Conservation (phyloP, 495 filamentous ascomycete species). For the Pseudoneurospora amorphoporcata region DNA sequence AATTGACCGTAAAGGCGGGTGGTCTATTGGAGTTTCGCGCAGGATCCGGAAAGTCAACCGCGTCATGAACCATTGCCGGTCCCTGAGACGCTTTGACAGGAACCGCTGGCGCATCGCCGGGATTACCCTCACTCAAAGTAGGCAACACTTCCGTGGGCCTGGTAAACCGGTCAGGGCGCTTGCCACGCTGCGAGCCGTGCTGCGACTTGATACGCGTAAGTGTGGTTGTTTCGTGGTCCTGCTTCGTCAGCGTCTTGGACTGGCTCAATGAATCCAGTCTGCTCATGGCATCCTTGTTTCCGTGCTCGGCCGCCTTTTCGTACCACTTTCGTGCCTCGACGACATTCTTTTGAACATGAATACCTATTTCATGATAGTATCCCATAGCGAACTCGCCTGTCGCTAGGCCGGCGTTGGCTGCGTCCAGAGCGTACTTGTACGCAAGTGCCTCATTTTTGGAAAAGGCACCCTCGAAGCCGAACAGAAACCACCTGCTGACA, state of each 20-base stretch:
- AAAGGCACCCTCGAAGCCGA: slow-evolving; percentile 83
- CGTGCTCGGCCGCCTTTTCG: slow-evolving; percentile 75
- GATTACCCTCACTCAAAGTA: slow-evolving; percentile 31
- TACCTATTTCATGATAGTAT: slow-evolving; percentile 95
- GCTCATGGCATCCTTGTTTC: slow-evolving; percentile 78
- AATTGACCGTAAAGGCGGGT: slow-evolving; percentile 35
- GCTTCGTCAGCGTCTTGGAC: slow-evolving; percentile 75
- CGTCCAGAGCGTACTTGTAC: slow-evolving; percentile 80
- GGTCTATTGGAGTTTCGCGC: slow-evolving; percentile 29
- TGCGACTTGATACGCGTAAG: slow-evolving; percentile 85
- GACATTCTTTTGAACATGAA: slow-evolving; percentile 71
- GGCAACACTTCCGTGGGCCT: slow-evolving; percentile 40
- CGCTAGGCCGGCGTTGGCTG: slow-evolving; percentile 65
- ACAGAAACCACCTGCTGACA: slow-evolving; percentile 97
- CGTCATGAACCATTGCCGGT: slow-evolving; percentile 22
- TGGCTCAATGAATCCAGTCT: slow-evolving; percentile 78
- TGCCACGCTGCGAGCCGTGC: slow-evolving; percentile 74
- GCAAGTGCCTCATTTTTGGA: slow-evolving; percentile 92
- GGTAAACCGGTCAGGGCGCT: slow-evolving; percentile 53
- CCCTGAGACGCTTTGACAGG: slow-evolving; percentile 13
- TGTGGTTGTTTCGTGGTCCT: slow-evolving; percentile 87
- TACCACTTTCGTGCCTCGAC: slow-evolving; percentile 86
- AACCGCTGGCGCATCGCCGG: slow-evolving; percentile 1
- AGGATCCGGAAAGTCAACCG: slow-evolving; percentile 64
- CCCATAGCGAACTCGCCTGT: slow-evolving; percentile 96